phyloP scores from a whole-genome alignment of 208 protist species.

The Acanthamoeba culbertsoni region DNA sequence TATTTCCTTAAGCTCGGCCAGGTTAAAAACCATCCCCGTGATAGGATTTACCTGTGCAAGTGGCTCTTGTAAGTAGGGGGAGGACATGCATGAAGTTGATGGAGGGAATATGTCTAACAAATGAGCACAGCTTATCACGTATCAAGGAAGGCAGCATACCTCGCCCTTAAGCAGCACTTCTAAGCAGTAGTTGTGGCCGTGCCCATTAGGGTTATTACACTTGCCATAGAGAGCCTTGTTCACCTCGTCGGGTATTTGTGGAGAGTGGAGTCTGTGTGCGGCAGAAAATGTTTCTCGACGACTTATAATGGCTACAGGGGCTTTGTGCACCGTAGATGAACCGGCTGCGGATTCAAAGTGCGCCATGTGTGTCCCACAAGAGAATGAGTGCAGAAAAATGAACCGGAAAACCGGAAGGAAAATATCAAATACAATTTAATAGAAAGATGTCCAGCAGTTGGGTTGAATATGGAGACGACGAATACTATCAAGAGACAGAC shows the following conservation, averaged over 20 bases:
- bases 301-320: neutral
- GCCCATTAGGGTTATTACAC: constrained; percentile 75
- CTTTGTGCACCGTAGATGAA: neutral
- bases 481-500: neutral
- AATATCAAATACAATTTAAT: neutral
- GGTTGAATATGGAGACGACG: neutral
- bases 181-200: constrained; percentile 74
- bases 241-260: constrained; percentile 59
- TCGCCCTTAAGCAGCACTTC: constrained; percentile 59
- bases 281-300: constrained; percentile 63
- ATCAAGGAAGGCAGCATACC: no score
- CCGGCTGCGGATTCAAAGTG: neutral
- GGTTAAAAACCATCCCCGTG: constrained; percentile 76
- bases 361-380: neutral
- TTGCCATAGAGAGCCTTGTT: constrained; percentile 71
- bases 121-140: no score
- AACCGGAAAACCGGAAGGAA: no score
- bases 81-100: neutral
- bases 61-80: no score
- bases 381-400: neutral
- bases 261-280: constrained; percentile 62
- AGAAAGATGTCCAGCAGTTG: neutral
- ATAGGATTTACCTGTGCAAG: constrained; percentile 56
- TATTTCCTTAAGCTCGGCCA: constrained; percentile 67
- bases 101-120: no score